Evolutionary conservation across 805 yeast species (phyloP), one percentile per base, ranked within the genome.

Genomic region (Ogataea neopini): DNA sequence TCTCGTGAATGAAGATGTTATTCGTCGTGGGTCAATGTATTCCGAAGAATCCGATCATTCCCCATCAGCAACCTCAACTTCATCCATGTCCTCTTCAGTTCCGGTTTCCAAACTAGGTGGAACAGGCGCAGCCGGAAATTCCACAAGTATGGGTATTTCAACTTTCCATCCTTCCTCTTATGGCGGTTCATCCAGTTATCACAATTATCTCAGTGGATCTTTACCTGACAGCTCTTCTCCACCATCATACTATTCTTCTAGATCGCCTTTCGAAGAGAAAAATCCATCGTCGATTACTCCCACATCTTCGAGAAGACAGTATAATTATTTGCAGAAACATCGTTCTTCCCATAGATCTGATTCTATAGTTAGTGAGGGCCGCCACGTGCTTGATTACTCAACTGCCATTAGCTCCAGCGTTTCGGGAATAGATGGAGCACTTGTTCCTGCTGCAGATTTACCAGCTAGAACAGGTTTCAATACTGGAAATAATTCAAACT

Each of bases 1-100:
- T 40, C 66, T 83, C 44, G 83, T 81, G 2, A 68, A 74, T 32
- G 84, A 80, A 32, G 85, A 81, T 54, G 53, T 55, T 15, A 53
- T 57, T 40, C 61, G 65, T 36, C 57, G 74, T 29, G 65, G 65
- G 3, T 53, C 61, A 3, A 48, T 40, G 10, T 56, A 56, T 20
- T 51, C 56, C 3, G 64, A 57, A 6, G 62, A 57, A 13, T 39
- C 55, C 2, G 61, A 50, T 7, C 44, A 49, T 8, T 49, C 53
- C 9, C 50, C 54, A 14, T n/a, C 57, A 6, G 43, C 51, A 13
- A 40, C 53, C 11, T 38, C 58, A 9, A 19, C 60, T 4, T 44
- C 58, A 4, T 45, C 64, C 0, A 47, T 52, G n/a, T 44, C 65
- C 10, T 43, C 57, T 6, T 40, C 61, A 4, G 49, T 65, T 5